Evolutionary conservation across 345 rosid genomes (phyloP), one percentile per base, ranked within the genome.

Genomic region (Orychophragmus violaceus): DNA sequence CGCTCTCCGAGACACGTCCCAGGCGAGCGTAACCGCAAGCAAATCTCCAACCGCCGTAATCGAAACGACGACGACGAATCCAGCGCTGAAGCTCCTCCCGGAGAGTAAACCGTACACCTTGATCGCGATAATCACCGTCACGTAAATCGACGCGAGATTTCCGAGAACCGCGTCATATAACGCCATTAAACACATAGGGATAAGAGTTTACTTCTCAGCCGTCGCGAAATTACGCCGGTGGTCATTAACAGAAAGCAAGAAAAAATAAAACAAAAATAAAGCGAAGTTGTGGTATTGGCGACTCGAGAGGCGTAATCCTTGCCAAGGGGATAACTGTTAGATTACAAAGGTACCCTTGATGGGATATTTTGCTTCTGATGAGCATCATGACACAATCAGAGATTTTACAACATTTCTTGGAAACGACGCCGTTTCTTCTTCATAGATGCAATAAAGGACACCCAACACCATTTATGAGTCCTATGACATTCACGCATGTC

Each of bases 1-100:
- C 58, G 93, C 96, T 71, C 87, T 83, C 0, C 88, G 87, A 28
- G 92, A 81, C 7, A 89, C 85, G 74, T 92, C 98, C 96, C 95
- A 92, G 30, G 93, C 81, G 67, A 92, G 88, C 73, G 95, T 76
- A 37, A 74, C 94, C 51, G 86, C 74, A 37, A 93, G 50, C 76
- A 86, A 68, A 56, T 82, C 64, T 18, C 86, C 90, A 6, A 93
- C 88, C 21, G 81, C 72, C 4, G 91, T 71, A 25, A 86, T 82
- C 1, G 98, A 88, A 12, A 76, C 65, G 12, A 87, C 69, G 59
- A 93, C 77, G 59, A 89, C 83, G 77, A 86, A 83, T 35, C 86
- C 88, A 2, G 87, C 88, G 46, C 88, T 72, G 81, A 81, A 85
- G 76, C 77, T 83, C 78, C 63, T 81, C 33, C 93, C 98, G 27